A percentile compares a stretch with the other conserved stretches of the same genome.
phyloP scores from a whole-genome alignment of 306 rosid species.

The Pachyrhizus erosus region DNA sequence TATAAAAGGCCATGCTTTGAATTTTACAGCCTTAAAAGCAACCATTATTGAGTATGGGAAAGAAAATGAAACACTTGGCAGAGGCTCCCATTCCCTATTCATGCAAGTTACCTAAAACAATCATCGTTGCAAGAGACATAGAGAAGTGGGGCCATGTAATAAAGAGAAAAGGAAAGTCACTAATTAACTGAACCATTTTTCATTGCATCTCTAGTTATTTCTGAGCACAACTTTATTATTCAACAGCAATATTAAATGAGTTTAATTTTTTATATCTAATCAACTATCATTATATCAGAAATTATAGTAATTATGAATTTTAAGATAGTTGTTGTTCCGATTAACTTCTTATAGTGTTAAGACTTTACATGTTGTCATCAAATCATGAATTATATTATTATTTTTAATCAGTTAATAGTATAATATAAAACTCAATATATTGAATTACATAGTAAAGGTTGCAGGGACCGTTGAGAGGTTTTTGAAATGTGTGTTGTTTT shows the following conservation, averaged over 20 bases:
- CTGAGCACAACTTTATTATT: not conserved
- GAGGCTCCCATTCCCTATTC: conserved; percentile 43
- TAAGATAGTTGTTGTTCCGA: too few species aligned
- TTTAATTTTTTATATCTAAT: too few species aligned
- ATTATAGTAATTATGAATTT: too few species aligned
- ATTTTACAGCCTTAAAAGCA: conserved; percentile 38
- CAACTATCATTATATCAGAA: too few species aligned
- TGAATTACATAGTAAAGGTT: not conserved
- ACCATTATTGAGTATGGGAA: conserved; percentile 46
- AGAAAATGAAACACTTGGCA: conserved; percentile 39
- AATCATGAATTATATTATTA: too few species aligned
- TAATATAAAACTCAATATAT: not conserved
- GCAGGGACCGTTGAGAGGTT: not conserved
- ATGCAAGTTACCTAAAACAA: conserved; percentile 31
- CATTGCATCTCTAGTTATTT: conserved; percentile 1
- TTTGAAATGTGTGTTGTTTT: not conserved
- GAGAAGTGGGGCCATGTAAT: conserved; percentile 23
- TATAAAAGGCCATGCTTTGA: conserved; percentile 39
- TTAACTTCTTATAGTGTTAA: too few species aligned
- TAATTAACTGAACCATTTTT: not conserved
- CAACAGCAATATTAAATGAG: too few species aligned
- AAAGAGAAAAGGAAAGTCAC: not conserved
- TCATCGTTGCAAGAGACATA: conserved; percentile 24
- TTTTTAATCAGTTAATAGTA: too few species aligned
- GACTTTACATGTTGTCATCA: too few species aligned